Conservation (phyloP, 78 protist species). For the Dictyostelium citrinum region DNA sequence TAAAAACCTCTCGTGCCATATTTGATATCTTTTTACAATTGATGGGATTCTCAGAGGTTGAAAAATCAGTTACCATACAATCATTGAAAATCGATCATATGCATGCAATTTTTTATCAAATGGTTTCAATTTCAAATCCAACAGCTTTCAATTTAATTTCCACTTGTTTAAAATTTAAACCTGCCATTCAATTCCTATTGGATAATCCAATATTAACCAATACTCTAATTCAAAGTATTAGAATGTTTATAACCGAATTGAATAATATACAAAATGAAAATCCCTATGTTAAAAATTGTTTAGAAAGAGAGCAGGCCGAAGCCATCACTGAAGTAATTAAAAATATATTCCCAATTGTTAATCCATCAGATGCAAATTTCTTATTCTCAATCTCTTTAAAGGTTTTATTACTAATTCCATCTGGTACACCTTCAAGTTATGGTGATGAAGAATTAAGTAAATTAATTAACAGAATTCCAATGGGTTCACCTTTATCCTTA, state of each 20-base stretch:
- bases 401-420: not conserved
- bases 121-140: not conserved
- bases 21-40: not conserved
- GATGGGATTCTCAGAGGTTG: not conserved
- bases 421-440: not conserved
- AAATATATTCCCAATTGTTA: not conserved
- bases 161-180: not conserved
- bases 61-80: not conserved
- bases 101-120: not conserved
- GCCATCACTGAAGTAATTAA: not conserved
- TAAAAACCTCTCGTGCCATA: not conserved
- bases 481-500: not conserved
- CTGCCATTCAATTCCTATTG: not conserved
- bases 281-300: not conserved
- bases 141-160: not conserved
- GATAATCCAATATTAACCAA: not conserved
- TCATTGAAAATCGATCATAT: not conserved
- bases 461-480: not conserved
- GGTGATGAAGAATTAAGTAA: slow-evolving; percentile 4
- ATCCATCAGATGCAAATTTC: not conserved
- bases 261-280: not conserved
- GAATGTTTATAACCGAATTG: not conserved
- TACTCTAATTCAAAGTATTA: not conserved
- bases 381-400: not conserved
- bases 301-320: not conserved